Evolutionary conservation across 345 rosid species (phyloP).

Genomic region (Mallotus nudiflorus): DNA sequence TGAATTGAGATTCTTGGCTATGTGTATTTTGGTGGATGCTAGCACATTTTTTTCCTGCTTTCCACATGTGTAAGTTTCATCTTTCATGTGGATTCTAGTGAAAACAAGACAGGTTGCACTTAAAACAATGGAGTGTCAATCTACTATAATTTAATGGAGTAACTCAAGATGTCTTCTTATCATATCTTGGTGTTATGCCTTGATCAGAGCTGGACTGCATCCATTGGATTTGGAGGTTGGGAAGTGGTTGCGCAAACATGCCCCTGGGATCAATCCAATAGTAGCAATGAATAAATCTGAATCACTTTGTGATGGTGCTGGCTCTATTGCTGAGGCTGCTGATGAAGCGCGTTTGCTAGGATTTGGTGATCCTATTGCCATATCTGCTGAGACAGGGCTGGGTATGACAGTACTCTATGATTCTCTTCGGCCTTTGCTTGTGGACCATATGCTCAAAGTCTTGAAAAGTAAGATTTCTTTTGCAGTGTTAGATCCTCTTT

Average conservation of each 20-base stretch:
- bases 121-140: background rate
- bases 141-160: background rate
- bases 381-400: conserved; percentile 95
- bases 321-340: conserved; percentile 61
- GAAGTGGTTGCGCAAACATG: conserved; percentile 86
- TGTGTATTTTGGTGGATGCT: background rate
- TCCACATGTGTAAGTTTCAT: background rate
- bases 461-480: conserved; percentile 49
- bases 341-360: conserved; percentile 67
- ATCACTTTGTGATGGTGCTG: conserved; percentile 55
- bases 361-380: conserved; percentile 87
- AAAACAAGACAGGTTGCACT: background rate
- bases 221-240: conserved; percentile 95
- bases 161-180: background rate
- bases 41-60: background rate
- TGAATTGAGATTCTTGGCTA: background rate
- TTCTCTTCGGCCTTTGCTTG: conserved; percentile 67
- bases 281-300: conserved; percentile 89
- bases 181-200: conserved; percentile 19
- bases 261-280: conserved; percentile 65
- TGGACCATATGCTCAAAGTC: conserved; percentile 53
- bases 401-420: conserved; percentile 85
- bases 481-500: background rate
- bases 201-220: conserved; percentile 74
- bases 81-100: background rate